These are phyloP conservation scores for Chaetomium tenue DNA, from an alignment of 495 filamentous ascomycete genomes.

Conservation along the genomic window DNA sequence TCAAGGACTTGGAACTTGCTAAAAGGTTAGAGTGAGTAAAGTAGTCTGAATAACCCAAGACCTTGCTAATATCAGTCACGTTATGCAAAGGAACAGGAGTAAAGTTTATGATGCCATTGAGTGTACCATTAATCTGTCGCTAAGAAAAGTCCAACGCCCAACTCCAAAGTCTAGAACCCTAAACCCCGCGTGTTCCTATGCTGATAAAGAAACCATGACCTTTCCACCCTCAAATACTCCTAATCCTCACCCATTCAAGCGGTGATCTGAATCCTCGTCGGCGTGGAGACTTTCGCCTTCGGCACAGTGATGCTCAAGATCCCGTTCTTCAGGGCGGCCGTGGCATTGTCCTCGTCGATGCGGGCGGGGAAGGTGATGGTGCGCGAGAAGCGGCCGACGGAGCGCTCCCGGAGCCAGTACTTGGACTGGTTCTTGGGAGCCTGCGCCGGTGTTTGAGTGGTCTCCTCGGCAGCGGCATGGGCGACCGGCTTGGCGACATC, in stretches of 20 bases:
- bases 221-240: not conserved
- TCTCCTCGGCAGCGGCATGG: conserved; percentile 23
- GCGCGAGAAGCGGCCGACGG: conserved; percentile 74
- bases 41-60: too few species aligned
- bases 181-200: not conserved
- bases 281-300: conserved; percentile 47
- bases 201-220: not conserved
- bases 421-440: conserved; percentile 31
- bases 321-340: conserved; percentile 60
- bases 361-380: conserved; percentile 72
- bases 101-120: too few species aligned
- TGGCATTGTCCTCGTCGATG: conserved; percentile 75
- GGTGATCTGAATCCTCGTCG: conserved; percentile 11
- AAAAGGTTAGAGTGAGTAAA: too few species aligned
- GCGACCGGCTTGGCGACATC: conserved; percentile 21
- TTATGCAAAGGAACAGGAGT: too few species aligned
- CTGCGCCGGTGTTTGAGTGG: conserved; percentile 11
- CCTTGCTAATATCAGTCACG: too few species aligned
- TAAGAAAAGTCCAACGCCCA: not conserved
- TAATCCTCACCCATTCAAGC: not conserved
- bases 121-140: too few species aligned
- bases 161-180: not conserved
- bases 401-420: conserved; percentile 82
- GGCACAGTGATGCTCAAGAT: conserved; percentile 69
- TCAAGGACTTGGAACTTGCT: too few species aligned